Percentiles rank a stretch among this genome's conserved stretches.
phyloP scores from a whole-genome alignment of 768 basidiomycete species.

The Leccinum incarnatum region DNA sequence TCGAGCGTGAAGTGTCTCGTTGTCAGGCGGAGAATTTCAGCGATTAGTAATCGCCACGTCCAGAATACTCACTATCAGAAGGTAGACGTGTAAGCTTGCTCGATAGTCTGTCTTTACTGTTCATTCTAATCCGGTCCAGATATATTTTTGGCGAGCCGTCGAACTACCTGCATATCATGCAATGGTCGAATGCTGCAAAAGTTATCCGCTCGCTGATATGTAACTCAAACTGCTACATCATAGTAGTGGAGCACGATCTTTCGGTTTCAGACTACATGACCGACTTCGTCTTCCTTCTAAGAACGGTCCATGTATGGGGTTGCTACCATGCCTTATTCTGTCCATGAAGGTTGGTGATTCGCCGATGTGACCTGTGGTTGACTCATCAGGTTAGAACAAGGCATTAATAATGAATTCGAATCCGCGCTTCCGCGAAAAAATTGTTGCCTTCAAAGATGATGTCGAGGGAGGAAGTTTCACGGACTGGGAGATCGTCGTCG shows the following conservation, averaged over 20 bases:
- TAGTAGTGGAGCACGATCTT: conserved; percentile 98
- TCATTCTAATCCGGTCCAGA: conserved; percentile 37
- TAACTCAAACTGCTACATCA: conserved; percentile 70
- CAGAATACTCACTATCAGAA: conserved; percentile 64
- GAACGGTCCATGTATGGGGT: conserved; percentile 98
- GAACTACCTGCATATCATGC: conserved; percentile 94
- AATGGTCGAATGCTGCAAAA: conserved; percentile 90
- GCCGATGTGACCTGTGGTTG: background rate
- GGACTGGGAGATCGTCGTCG: conserved; percentile 98
- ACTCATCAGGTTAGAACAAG: conserved; percentile 36
- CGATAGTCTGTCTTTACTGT: background rate
- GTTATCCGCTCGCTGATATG: conserved; percentile 83
- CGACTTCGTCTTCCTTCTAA: conserved; percentile 91
- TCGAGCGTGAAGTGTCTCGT: conserved; percentile 80
- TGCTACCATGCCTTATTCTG: conserved; percentile 91
- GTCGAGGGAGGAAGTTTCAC: conserved; percentile 89
- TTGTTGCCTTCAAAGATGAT: conserved; percentile 94
- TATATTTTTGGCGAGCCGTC: conserved; percentile 99
- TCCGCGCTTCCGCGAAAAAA: conserved; percentile 93
- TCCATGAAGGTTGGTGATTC: conserved; percentile 77
- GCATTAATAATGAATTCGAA: conserved; percentile 99
- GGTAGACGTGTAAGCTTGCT: conserved; percentile 81
- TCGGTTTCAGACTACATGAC: conserved; percentile 97
- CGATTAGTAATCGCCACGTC: conserved; percentile 60
- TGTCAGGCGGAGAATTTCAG: conserved; percentile 97